phyloP scores from a whole-genome alignment of 345 rosid species.

The Brassica rapa region DNA sequence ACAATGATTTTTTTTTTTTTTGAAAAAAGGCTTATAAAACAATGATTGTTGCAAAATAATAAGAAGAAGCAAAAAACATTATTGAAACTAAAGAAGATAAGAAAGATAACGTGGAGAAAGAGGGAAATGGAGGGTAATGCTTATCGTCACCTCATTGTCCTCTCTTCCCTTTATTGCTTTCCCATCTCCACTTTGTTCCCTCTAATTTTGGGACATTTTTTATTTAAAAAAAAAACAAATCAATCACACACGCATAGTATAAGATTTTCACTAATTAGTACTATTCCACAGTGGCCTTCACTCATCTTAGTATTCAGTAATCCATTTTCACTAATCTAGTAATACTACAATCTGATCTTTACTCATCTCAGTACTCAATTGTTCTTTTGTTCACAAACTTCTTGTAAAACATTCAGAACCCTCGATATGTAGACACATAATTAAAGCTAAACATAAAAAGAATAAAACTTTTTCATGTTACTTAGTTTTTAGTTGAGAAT shows the following conservation, averaged over 20 bases:
- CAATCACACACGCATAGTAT: background rate
- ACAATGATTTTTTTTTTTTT: too few species aligned
- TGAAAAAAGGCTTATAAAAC: background rate
- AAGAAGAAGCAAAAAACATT: background rate
- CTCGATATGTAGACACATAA: constrained; percentile 1
- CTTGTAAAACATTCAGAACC: background rate
- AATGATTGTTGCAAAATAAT: background rate
- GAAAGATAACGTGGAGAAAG: constrained; percentile 36
- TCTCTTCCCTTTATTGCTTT: constrained; percentile 31
- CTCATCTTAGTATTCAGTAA: background rate
- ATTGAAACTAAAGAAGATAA: constrained; percentile 10
- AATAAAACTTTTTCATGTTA: background rate
- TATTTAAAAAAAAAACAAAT: background rate
- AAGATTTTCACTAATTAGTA: constrained; percentile 2
- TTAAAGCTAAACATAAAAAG: background rate
- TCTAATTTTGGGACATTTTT: constrained; percentile 6
- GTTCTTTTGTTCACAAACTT: background rate
- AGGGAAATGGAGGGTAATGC: constrained; percentile 27
- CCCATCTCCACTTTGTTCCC: constrained; percentile 30
- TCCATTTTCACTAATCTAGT: background rate
- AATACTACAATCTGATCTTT: background rate
- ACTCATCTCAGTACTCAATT: background rate
- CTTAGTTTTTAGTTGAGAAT: background rate
- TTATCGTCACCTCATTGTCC: constrained; percentile 32
- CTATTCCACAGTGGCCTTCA: background rate